These are phyloP conservation scores for Fraxinus americana DNA, from an alignment of 257 asterid genomes.

Conservation along the genomic window DNA sequence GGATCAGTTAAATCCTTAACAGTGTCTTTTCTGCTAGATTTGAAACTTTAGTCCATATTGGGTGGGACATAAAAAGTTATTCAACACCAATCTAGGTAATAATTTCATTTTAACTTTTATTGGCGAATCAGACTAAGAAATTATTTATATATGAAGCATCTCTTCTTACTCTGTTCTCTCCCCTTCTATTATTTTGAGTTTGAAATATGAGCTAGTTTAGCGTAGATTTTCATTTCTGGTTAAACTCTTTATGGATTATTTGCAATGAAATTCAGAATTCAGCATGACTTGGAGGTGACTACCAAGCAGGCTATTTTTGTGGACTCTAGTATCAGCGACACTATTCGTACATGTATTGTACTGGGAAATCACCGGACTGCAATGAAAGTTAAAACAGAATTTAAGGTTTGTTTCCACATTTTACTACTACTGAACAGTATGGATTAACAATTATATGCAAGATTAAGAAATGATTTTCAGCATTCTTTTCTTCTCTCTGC, in stretches of 20 bases:
- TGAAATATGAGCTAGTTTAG: conserved; percentile 1
- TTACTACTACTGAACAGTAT: conserved; percentile 11
- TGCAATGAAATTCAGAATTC: conserved; percentile 56
- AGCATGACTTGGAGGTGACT: conserved; percentile 78
- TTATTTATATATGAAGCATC: neutral
- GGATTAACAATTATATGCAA: neutral
- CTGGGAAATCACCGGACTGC: conserved; percentile 92
- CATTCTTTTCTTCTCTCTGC: conserved; percentile 14
- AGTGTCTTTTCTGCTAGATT: neutral
- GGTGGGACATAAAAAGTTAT: neutral
- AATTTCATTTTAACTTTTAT: neutral
- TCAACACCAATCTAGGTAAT: neutral
- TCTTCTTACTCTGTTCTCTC: neutral
- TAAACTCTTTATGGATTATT: conserved; percentile 23
- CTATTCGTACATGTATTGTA: conserved; percentile 93
- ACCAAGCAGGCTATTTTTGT: conserved; percentile 93
- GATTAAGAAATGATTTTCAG: neutral
- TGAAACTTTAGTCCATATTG: neutral
- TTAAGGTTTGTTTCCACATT: conserved; percentile 59
- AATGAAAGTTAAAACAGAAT: conserved; percentile 71
- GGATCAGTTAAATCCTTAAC: neutral
- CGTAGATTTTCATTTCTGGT: neutral
- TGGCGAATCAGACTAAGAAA: neutral
- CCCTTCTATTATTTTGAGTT: neutral
- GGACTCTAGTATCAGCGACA: conserved; percentile 96